Evolutionary conservation across 352 stramenopile genomes (phyloP).

Genomic region (Aphanomyces euteiches): DNA sequence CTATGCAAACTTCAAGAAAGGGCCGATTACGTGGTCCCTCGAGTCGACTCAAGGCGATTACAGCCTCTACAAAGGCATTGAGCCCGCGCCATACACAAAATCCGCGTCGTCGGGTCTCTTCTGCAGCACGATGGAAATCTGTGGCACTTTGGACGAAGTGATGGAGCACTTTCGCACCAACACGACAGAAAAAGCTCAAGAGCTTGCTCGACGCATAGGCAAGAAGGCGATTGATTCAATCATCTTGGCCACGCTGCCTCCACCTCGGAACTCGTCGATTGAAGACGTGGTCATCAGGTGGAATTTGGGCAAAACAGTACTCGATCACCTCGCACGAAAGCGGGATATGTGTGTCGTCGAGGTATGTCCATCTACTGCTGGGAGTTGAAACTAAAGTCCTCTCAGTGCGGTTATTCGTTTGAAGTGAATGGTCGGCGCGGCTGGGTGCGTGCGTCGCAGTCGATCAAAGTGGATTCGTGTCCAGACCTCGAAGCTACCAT

Average conservation of each 20-base stretch:
- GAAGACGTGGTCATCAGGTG: neutral
- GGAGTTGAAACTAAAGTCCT: too few species aligned
- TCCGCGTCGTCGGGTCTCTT: too few species aligned
- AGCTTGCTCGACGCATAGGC: neutral
- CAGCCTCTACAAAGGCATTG: too few species aligned
- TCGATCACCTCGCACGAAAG: neutral
- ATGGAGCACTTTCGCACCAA: neutral
- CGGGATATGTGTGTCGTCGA: neutral
- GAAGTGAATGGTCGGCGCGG: neutral
- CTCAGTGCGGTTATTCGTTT: neutral
- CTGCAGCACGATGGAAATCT: too few species aligned
- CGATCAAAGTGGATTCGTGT: neutral
- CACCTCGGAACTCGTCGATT: neutral
- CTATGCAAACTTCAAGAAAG: too few species aligned
- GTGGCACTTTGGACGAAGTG: constrained; percentile 2
- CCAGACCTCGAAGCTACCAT: neutral
- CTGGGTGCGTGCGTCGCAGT: neutral
- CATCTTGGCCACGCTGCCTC: neutral
- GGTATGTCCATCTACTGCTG: neutral
- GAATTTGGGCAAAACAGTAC: neutral
- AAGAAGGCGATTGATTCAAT: neutral
- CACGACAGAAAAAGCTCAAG: neutral
- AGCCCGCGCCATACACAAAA: too few species aligned
- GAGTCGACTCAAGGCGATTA: too few species aligned
- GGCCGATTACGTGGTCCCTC: too few species aligned